Base-by-base conservation (phyloP, 441 rosid species). In the Kokia cookei region DNA sequence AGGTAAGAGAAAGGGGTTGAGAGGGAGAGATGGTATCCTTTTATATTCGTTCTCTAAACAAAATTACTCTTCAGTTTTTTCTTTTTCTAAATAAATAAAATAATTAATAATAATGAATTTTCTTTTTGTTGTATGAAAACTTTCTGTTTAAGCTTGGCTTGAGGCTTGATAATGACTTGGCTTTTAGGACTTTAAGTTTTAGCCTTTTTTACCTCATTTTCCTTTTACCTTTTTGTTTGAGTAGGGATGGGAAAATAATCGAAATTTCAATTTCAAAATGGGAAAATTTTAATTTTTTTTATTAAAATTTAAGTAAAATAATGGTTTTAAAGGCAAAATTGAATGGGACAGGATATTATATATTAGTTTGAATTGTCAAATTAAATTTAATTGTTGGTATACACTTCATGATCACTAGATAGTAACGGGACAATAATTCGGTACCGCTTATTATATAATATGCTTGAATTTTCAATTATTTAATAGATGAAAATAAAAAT, bases 21-120 rank as follows among this genome's bases (percentile, higher is more conserved):
- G 19, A 27, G 3, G 2, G 15, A 27, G 67, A n/a, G 19, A 29
- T 79, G 81, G 84, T 85, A 79, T 79, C 40, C 80, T 75, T 70
- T 63, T 76, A 50, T 69, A 72, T 66, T 66, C 24, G 4, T 27
- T 26, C 42, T 26, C 12, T 15, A 2, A 3, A 47, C 11, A n/a
- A 29, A 62, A 26, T 24, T 65, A 65, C 24, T 24, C 12, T 45
- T 24, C 13, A 40, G 22, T 19, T 19, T 19, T 19, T 19, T 19
- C 22, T 19, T 19, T 4, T 19, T 53, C n/a, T 5, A 17, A 32
- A 70, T 51, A 15, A 70, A 43, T 62, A 58, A 50, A 60, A 26
- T 13, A 32, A 58, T 27, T 13, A 32, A 58, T 27, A 7, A 8
- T 54, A 65, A 45, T 71, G 5, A 27, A 45, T 26, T 59, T 24